A percentile compares a stretch with the other conserved stretches of the same genome.
These are phyloP conservation scores for Trametes sp. DNA, from an alignment of 1,284 basidiomycete species.

Conservation along the genomic window DNA sequence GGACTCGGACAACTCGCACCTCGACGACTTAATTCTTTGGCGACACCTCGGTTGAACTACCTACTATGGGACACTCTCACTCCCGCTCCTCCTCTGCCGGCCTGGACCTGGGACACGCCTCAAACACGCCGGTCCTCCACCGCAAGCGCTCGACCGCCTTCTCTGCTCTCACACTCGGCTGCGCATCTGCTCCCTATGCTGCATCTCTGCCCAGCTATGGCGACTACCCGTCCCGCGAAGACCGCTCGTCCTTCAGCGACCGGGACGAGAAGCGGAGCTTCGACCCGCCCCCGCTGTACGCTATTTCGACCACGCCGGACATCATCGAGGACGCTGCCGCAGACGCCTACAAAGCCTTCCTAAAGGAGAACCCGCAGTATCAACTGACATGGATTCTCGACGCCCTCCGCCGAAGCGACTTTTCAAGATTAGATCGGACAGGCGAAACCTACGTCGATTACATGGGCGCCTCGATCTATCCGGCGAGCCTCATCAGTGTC, in stretches of 20 bases:
- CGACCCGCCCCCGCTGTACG: constrained; percentile 42
- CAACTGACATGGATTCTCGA: constrained; percentile 59
- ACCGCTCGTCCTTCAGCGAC: constrained; percentile 35
- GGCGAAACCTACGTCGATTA: constrained; percentile 83
- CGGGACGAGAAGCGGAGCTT: constrained; percentile 40
- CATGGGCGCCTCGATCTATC: constrained; percentile 82
- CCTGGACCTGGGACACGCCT: constrained; percentile 30
- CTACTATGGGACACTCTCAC: constrained; percentile 44
- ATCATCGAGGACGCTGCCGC: constrained; percentile 40
- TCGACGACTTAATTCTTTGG: constrained; percentile 24
- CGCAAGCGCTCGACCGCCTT: constrained; percentile 41
- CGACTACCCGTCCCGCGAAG: constrained; percentile 29
- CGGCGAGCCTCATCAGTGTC: constrained; percentile 73
- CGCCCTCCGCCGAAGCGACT: constrained; percentile 74
- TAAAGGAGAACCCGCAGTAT: constrained; percentile 49
- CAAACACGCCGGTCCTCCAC: constrained; percentile 27
- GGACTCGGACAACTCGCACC: constrained; percentile 24
- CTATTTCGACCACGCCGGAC: constrained; percentile 36
- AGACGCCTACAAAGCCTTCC: constrained; percentile 46
- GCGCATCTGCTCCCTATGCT: constrained; percentile 35
- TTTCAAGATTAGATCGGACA: constrained; percentile 62
- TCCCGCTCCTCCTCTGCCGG: constrained; percentile 32
- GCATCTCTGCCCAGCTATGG: constrained; percentile 32
- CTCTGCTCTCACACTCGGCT: constrained; percentile 42
- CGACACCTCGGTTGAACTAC: constrained; percentile 26